Evolutionary conservation across 441 rosid genomes (phyloP).

Genomic region (Biscutella laevigata): DNA sequence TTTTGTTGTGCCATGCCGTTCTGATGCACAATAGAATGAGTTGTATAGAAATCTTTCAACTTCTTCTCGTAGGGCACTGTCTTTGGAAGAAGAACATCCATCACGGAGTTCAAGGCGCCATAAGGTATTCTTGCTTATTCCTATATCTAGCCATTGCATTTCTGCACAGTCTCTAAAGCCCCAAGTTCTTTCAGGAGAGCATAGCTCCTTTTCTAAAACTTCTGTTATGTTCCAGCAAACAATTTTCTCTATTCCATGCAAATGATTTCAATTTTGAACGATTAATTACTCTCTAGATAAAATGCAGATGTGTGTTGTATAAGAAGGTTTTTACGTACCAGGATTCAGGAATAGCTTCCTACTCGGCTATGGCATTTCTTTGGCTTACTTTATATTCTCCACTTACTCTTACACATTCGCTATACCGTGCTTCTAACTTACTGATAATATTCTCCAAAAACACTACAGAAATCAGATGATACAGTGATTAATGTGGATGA

Average conservation of each 20-base stretch:
- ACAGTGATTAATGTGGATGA: constrained; percentile 61
- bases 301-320: not conserved
- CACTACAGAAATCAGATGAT: constrained; percentile 6
- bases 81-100: constrained; percentile 23
- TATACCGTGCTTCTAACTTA: not conserved
- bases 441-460: not conserved
- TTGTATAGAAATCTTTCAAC: constrained; percentile 5
- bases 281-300: not conserved
- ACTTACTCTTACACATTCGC: not conserved
- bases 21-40: not conserved
- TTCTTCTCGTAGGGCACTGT: constrained; percentile 36
- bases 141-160: not conserved
- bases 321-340: not conserved
- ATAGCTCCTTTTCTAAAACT: not conserved
- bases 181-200: not conserved
- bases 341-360: not conserved
- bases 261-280: not conserved
- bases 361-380: not conserved
- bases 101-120: constrained; percentile 29
- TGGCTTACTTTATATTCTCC: not conserved
- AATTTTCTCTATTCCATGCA: not conserved
- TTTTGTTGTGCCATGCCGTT: not conserved
- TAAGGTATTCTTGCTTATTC: constrained; percentile 32
- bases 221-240: not conserved
- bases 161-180: not conserved